A percentile compares a stretch with the other conserved stretches of the same genome.
Evolutionary conservation across 768 basidiomycete genomes (phyloP).

Genomic region (Mycena vitilis): DNA sequence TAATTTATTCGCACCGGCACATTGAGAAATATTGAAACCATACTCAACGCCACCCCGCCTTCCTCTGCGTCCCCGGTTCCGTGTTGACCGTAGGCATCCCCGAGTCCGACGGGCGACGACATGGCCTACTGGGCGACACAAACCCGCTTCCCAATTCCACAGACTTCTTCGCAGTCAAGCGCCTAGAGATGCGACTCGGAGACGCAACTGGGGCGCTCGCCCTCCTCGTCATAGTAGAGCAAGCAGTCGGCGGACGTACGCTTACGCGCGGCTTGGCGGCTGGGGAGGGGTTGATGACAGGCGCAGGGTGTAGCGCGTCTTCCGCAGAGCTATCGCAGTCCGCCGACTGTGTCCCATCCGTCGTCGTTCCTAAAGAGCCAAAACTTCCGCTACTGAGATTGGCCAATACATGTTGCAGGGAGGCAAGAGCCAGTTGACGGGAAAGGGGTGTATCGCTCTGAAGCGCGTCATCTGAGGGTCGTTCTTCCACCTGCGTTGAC

Average conservation of each 20-base stretch:
- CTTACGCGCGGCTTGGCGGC: slow-evolving; percentile 2
- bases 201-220: background rate
- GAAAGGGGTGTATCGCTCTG: slow-evolving; percentile 20
- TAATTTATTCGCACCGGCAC: background rate
- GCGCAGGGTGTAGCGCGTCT: too few relatives aligned
- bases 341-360: slow-evolving; percentile 30
- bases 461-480: background rate
- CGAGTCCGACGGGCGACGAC: background rate
- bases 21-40: background rate
- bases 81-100: background rate
- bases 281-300: background rate
- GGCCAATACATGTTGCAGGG: slow-evolving; percentile 41
- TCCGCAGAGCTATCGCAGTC: slow-evolving; percentile 3
- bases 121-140: background rate
- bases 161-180: slow-evolving; percentile 1
- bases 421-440: slow-evolving; percentile 36
- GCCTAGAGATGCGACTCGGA: slow-evolving; percentile 1
- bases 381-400: slow-evolving; percentile 50
- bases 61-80: background rate
- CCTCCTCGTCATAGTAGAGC: slow-evolving; percentile 1
- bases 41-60: slow-evolving; percentile 22
- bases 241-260: slow-evolving; percentile 4
- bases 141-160: background rate
- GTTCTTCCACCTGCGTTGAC: slow-evolving; percentile 22
- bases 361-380: slow-evolving; percentile 45